A percentile compares a stretch with the other conserved stretches of the same genome.
phyloP scores from a whole-genome alignment of 192 early-diverging fungal genomes.

The Rhizophagus prolifer region DNA sequence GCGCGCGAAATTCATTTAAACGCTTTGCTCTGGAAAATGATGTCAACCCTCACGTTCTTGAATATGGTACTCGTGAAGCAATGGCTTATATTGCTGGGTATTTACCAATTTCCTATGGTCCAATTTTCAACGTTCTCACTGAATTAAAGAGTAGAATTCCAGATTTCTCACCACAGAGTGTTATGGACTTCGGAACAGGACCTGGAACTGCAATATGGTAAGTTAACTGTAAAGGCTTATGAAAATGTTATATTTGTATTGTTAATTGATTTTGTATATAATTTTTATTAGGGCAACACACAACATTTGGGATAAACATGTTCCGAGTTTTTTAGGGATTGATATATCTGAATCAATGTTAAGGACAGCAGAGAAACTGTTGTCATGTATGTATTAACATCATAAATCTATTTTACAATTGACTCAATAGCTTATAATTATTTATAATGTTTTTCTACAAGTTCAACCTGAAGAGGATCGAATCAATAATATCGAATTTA shows the following conservation, averaged over 20 bases:
- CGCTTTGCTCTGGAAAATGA: conserved; percentile 23
- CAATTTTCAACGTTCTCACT: conserved; percentile 62
- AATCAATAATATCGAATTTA: conserved; percentile 19
- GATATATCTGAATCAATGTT: conserved; percentile 82
- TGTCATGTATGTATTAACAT: conserved; percentile 32
- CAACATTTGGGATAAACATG: conserved; percentile 47
- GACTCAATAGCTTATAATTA: not conserved
- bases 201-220: conserved; percentile 82
- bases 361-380: conserved; percentile 56
- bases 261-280: not conserved
- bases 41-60: conserved; percentile 59
- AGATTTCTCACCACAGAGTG: conserved; percentile 52
- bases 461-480: conserved; percentile 6
- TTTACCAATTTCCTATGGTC: conserved; percentile 64
- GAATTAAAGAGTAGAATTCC: conserved; percentile 67
- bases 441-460: not conserved
- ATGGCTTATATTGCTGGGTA: conserved; percentile 70
- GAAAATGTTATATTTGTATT: not conserved
- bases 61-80: conserved; percentile 71
- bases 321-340: conserved; percentile 59
- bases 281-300: conserved; percentile 54
- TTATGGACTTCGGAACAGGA: conserved; percentile 83
- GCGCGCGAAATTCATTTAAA: conserved; percentile 4
- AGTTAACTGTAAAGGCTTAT: not conserved
- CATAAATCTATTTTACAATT: not conserved